phyloP scores from a whole-genome alignment of 805 yeast species.

The Clavispora fructus region DNA sequence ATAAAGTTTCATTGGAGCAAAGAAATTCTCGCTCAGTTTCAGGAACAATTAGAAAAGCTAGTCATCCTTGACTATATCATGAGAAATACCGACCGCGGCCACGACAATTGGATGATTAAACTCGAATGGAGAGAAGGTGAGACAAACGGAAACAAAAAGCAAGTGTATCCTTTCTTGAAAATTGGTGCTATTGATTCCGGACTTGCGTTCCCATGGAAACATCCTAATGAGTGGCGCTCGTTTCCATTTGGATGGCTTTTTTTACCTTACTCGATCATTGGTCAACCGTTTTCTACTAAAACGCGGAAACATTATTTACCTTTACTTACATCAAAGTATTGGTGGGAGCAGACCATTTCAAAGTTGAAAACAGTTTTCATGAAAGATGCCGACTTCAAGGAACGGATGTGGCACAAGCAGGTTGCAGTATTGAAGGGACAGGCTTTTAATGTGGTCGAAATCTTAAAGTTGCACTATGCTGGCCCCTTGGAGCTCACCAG shows the following conservation, averaged over 20 bases:
- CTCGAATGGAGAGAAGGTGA: constrained; percentile 36
- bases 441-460: constrained; percentile 69
- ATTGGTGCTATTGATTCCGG: constrained; percentile 78
- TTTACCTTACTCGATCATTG: constrained; percentile 57
- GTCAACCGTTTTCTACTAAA: constrained; percentile 56
- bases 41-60: constrained; percentile 60
- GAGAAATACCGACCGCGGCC: constrained; percentile 70
- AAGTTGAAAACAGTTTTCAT: constrained; percentile 45
- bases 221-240: constrained; percentile 77
- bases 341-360: constrained; percentile 65
- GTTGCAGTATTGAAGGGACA: constrained; percentile 72
- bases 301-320: constrained; percentile 56
- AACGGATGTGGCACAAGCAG: constrained; percentile 62
- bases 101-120: constrained; percentile 75
- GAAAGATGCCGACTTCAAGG: constrained; percentile 57
- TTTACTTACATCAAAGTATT: constrained; percentile 49
- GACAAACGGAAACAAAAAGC: constrained; percentile 5
- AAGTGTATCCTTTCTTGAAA: constrained; percentile 34
- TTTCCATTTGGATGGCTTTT: constrained; percentile 78
- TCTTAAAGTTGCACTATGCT: constrained; percentile 49
- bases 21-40: constrained; percentile 43
- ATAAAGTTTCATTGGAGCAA: constrained; percentile 50
- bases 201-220: constrained; percentile 73
- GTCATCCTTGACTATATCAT: constrained; percentile 68
- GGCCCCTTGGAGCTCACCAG: constrained; percentile 67